Evolutionary conservation across 2,329 filamentous ascomycete species (phyloP), one percentile per base, ranked within the genome.

Genomic region (Cladophialophora yegresii): DNA sequence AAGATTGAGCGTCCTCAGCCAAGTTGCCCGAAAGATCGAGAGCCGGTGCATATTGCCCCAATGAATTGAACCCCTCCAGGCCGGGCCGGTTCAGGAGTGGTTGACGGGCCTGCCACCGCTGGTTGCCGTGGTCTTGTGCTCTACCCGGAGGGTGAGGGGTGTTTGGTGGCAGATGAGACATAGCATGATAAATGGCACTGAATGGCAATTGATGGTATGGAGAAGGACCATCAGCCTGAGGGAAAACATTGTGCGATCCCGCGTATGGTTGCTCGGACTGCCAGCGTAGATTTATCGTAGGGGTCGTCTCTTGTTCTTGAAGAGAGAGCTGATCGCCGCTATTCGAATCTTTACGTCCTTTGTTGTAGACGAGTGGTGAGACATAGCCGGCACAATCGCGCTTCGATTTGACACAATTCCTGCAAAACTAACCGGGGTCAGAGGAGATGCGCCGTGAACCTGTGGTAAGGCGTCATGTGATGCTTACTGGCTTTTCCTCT

Each of bases 401-500:
- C 68, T 78, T 80, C 36, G 79, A 80, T 66, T 80, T 81, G 68
- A 78, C 74, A 69, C 79, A 81, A 67, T 81, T 71, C 65, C 75
- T 77, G 72, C 79, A 81, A 51, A 64, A 60, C 69, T 71, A 30
- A 23, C 36, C 57, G 26, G 9, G 10, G 40, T 59, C n/a, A 65
- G 63, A 22, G 45, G 20, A 10, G 28, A 36, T 30, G 9, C n/a
- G 10, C 43, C 23, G 40, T 3, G 30, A 36, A n/a, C 36, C 6
- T 2, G 16, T 13, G 26, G 28, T 5, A 43, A 12, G 12, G 28
- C 12, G 7, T 32, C 22, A 23, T 22, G 28, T 16, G 22, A 45
- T 16, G 54, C 61, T 62, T 61, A 75, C 76, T 13, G 79, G 79
- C 63, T 80, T 80, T 72, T 92, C 91, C 76, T 98, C 95, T 67